These are phyloP conservation scores for Trichoderma sp. DNA, from an alignment of 2,329 filamentous ascomycete genomes.

Conservation along the genomic window DNA sequence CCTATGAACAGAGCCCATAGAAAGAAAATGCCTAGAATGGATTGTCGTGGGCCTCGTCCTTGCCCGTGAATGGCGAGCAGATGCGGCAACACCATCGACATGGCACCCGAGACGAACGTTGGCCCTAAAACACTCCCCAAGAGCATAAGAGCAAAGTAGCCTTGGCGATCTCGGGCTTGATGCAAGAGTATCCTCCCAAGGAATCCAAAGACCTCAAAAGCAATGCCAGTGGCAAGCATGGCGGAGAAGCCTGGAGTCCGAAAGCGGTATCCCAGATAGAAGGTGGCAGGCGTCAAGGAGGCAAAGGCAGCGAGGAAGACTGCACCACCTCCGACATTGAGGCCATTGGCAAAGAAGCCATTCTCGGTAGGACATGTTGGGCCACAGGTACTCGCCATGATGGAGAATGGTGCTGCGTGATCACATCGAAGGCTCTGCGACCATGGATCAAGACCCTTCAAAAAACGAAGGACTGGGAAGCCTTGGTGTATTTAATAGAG, in stretches of 20 bases:
- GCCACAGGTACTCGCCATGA: constrained; percentile 44
- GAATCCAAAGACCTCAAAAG: constrained; percentile 51
- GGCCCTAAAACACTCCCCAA: constrained; percentile 53
- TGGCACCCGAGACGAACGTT: constrained; percentile 48
- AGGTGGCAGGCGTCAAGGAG: constrained; percentile 43
- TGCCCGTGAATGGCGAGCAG: constrained; percentile 52
- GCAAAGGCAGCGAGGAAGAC: constrained; percentile 47
- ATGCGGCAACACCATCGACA: constrained; percentile 51
- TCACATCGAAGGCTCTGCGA: constrained; percentile 35
- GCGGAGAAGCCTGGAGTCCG: constrained; percentile 47
- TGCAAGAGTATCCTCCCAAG: constrained; percentile 49
- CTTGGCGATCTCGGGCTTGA: constrained; percentile 38
- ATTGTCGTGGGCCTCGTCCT: constrained; percentile 43
- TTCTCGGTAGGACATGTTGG: constrained; percentile 41
- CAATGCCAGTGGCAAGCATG: constrained; percentile 45
- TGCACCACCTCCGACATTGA: constrained; percentile 45
- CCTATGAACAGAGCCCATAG: constrained; percentile 43
- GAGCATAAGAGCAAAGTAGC: constrained; percentile 49
- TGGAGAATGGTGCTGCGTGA: constrained; percentile 31
- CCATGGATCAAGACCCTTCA: constrained; percentile 17
- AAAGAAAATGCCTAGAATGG: constrained; percentile 41
- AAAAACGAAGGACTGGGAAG: constrained; percentile 8
- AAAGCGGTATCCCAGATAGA: constrained; percentile 46
- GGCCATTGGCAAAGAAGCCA: constrained; percentile 45
- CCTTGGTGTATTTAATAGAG: constrained; percentile 20